Evolutionary conservation across 345 rosid species (phyloP), one percentile per base, ranked within the genome.

Genomic region (Pugionium dolabratum): DNA sequence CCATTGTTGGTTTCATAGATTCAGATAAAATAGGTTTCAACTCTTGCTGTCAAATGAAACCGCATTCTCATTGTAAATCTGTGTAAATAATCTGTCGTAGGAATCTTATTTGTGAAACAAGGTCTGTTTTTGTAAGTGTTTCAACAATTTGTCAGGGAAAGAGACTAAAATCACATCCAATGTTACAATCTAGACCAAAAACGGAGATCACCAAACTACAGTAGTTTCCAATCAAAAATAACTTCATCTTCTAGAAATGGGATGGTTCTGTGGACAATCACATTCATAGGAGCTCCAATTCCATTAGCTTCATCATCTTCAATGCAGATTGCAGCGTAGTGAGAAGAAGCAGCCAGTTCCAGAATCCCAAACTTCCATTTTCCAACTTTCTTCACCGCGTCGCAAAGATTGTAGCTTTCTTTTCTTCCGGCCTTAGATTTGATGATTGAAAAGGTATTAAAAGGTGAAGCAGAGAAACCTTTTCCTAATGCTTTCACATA

Each of bases 401-500:
- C 63, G 33, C 56, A 2, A 63, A 51, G 77, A 63, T 31, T 32
- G 60, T 55, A 61, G 50, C 43, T 36, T 69, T 62, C 54, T 55
- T 32, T 35, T 8, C 67, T 27, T 34, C 39, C 53, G 53, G 62
- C 11, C 69, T 69, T 75, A n/a, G 76, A 27, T 27, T 56, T 58
- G 69, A 31, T 52, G 60, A 85, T 76, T 62, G 82, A 81, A 69
- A 85, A 84, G 52, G 87, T 85, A 59, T 79, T 83, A 79, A 90
- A 87, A 60, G 91, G 88, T 41, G 77, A 56, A 58, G 87, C 88
- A 28, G 97, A 85, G 73, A 90, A 82, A 45, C 91, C 88, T 72
- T 65, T 82, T 68, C 91, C 87, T 70, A 82, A 27, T 59, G 91
- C 96, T 75, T 89, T 85, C 59, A 82, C 89, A 73, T 86, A 89